Percentiles rank a stretch among this genome's conserved stretches.
Evolutionary conservation across 805 yeast genomes (phyloP).

Genomic region (Metschnikowia lunata): DNA sequence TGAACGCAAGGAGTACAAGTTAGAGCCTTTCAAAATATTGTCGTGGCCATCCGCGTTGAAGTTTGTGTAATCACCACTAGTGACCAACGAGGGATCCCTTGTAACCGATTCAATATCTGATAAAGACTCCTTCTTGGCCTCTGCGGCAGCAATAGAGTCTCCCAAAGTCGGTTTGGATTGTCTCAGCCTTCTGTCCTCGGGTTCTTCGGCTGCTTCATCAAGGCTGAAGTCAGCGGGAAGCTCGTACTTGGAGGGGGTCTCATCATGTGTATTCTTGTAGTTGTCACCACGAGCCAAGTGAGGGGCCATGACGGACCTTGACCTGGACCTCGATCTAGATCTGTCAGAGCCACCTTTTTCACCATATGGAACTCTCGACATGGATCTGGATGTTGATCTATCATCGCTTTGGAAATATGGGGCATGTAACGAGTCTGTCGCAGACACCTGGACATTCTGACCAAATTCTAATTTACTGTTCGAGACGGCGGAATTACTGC

Average conservation of each 20-base stretch:
- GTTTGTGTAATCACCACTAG: constrained; percentile 45
- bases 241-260: constrained; percentile 42
- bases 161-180: constrained; percentile 42
- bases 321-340: constrained; percentile 24
- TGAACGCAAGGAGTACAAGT: constrained; percentile 31
- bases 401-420: constrained; percentile 17
- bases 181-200: constrained; percentile 39
- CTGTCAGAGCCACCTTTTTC: constrained; percentile 13
- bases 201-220: constrained; percentile 24
- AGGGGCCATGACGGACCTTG: constrained; percentile 17
- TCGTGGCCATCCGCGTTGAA: constrained; percentile 37
- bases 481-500: constrained; percentile 11
- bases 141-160: constrained; percentile 43
- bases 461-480: constrained; percentile 8
- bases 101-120: constrained; percentile 14
- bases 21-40: constrained; percentile 12
- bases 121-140: constrained; percentile 5
- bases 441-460: constrained; percentile 11
- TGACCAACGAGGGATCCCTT: constrained; percentile 37
- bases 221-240: constrained; percentile 36
- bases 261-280: constrained; percentile 53
- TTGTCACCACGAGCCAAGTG: constrained; percentile 78
- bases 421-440: constrained; percentile 17
- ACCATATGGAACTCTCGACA: constrained; percentile 19
- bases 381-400: constrained; percentile 26